Evolutionary conservation across 805 yeast genomes (phyloP).

Genomic region (Saturnispora besseyi): DNA sequence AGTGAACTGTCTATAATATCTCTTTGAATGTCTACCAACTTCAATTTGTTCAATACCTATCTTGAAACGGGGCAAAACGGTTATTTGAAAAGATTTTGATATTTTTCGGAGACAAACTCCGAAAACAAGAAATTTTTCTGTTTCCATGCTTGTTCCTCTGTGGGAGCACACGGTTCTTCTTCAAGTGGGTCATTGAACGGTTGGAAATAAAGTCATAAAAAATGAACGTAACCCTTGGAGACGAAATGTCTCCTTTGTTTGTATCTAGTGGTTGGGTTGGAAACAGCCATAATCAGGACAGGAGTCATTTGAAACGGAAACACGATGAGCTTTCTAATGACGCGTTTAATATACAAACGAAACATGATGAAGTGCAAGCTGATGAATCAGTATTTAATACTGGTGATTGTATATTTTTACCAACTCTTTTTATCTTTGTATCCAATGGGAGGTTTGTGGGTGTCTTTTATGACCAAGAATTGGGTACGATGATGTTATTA

Average conservation of each 20-base stretch:
- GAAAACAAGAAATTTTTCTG: background rate
- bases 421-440: background rate
- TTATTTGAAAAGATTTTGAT: no score
- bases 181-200: no score
- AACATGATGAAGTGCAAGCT: background rate
- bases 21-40: no score
- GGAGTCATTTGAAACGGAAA: background rate
- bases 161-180: no score
- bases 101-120: background rate
- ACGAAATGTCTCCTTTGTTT: background rate
- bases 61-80: no score
- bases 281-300: background rate
- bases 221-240: background rate
- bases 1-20: no score
- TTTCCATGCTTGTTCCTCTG: no score
- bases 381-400: background rate
- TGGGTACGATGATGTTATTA: constrained; percentile 4
- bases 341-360: background rate
- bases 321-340: background rate
- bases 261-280: background rate
- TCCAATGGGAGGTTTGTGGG: background rate
- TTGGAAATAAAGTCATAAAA: no score
- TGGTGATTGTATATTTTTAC: background rate
- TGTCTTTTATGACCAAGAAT: background rate
- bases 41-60: no score